Conservation (phyloP, 306 rosid species). For the Urtica urens region DNA sequence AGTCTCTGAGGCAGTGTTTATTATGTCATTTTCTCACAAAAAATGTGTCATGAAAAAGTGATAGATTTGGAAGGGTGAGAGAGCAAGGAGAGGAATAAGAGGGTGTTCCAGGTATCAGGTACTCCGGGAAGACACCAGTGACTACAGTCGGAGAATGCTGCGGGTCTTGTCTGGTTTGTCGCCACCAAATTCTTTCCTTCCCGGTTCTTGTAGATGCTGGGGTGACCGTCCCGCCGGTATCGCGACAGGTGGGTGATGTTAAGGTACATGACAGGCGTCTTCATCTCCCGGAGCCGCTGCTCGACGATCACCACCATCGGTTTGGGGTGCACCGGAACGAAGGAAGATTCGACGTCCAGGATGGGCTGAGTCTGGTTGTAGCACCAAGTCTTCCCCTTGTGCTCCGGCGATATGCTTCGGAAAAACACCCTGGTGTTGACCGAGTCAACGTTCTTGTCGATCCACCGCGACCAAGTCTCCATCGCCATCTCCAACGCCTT, state of each 20-base stretch:
- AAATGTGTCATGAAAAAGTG: slow-evolving; percentile 5
- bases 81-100: slow-evolving; percentile 19
- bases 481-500: slow-evolving; percentile 25
- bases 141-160: slow-evolving; percentile 25
- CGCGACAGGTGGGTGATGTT: slow-evolving; percentile 28
- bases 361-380: slow-evolving; percentile 20
- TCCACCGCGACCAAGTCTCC: slow-evolving; percentile 35
- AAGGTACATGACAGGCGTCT: slow-evolving; percentile 24
- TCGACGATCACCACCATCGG: slow-evolving; percentile 12
- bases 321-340: slow-evolving; percentile 1
- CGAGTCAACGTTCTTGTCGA: slow-evolving; percentile 20
- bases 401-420: slow-evolving; percentile 39
- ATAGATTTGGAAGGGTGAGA: slow-evolving; percentile 4
- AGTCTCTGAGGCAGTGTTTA: too few species aligned
- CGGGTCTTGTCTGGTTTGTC: neutral
- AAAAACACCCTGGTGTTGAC: slow-evolving; percentile 24
- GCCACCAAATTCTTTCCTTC: slow-evolving; percentile 12
- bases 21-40: too few species aligned
- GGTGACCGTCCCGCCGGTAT: slow-evolving; percentile 28
- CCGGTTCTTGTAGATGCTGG: slow-evolving; percentile 13
- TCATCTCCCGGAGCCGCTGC: slow-evolving; percentile 20
- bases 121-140: slow-evolving; percentile 43
- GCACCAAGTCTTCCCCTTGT: slow-evolving; percentile 35
- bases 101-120: slow-evolving; percentile 40
- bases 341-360: slow-evolving; percentile 17